Evolutionary conservation across 176 grass and related monocot species (phyloP), one percentile per base, ranked within the genome.

Genomic region (Oryza glaberrima): DNA sequence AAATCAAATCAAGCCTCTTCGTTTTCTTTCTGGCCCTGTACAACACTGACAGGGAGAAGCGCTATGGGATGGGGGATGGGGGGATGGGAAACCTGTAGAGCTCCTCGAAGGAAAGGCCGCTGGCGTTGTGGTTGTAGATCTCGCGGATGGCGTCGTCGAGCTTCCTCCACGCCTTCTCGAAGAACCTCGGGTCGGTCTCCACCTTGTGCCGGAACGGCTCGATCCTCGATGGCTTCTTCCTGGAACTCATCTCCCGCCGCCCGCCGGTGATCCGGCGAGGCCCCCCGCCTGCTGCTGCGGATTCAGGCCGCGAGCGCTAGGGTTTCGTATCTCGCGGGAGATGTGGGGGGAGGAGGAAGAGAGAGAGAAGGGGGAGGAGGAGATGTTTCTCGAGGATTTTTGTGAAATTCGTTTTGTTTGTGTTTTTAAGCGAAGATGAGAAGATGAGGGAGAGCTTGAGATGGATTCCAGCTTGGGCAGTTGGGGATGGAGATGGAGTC

Each of bases 41-140:
- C 3, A 6, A 12, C 49, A 34, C 7, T 14, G 83, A 38, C 40
- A 4, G 20, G 20, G 65, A 0, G 14, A 46, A 13, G 69, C 44
- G 40, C 40, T 1, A 41, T 8, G 77, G 61, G 35, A 36, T 36
- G 35, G 35, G 34, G 36, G 36, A 38, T 38, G 36, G 36, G 35
- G 77, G 60, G 67, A 76, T 84, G 82, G 4, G 54, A 82, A 82
- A 97, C 95, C 92, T 93, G 70, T 94, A 93, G 20, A 94, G 90
- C 78, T 97, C 92, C 92, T 97, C 95, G 80, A 97, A 97, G 79
- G 90, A 93, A 79, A 97, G 95, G 75, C 92, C 92, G 75, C 95
- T 97, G 66, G 95, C 95, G 92, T 97, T 97, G 80, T 94, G 92
- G 81, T 94, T 97, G 86, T 97, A 97, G 80, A 93, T 91, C 86